These are phyloP conservation scores for Phytophthora sp. DNA, from an alignment of 352 stramenopile species.

Conservation along the genomic window DNA sequence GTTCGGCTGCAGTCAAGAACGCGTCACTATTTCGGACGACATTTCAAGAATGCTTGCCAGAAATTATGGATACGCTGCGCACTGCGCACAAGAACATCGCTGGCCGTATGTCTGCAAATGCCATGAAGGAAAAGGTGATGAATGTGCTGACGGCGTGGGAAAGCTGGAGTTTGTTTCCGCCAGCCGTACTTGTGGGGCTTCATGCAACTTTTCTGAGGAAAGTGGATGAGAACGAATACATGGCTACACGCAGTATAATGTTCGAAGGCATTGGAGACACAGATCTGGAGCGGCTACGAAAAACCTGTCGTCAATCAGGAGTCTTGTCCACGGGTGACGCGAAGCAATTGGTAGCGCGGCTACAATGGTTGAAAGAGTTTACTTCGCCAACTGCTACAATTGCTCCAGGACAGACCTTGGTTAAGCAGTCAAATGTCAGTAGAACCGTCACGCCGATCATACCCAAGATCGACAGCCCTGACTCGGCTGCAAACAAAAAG, in stretches of 20 bases:
- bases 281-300: constrained; percentile 66
- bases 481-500: neutral
- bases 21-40: constrained; percentile 89
- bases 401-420: neutral
- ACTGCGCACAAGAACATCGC: constrained; percentile 54
- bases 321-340: constrained; percentile 57
- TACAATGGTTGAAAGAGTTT: constrained; percentile 80
- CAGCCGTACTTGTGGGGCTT: constrained; percentile 73
- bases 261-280: constrained; percentile 27
- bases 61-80: constrained; percentile 72
- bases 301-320: constrained; percentile 69
- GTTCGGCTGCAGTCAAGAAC: constrained; percentile 87
- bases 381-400: constrained; percentile 44
- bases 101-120: constrained; percentile 80
- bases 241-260: constrained; percentile 8
- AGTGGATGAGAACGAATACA: constrained; percentile 63
- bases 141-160: constrained; percentile 77
- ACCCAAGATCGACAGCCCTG: neutral
- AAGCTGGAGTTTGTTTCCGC: constrained; percentile 82
- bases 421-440: neutral
- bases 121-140: constrained; percentile 85
- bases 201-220: constrained; percentile 84
- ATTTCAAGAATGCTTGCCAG: constrained; percentile 80
- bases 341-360: constrained; percentile 45
- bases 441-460: neutral